A percentile compares a stretch with the other conserved stretches of the same genome.
Evolutionary conservation across 768 basidiomycete genomes (phyloP).

Genomic region (Pulveroboletus ravenelii): DNA sequence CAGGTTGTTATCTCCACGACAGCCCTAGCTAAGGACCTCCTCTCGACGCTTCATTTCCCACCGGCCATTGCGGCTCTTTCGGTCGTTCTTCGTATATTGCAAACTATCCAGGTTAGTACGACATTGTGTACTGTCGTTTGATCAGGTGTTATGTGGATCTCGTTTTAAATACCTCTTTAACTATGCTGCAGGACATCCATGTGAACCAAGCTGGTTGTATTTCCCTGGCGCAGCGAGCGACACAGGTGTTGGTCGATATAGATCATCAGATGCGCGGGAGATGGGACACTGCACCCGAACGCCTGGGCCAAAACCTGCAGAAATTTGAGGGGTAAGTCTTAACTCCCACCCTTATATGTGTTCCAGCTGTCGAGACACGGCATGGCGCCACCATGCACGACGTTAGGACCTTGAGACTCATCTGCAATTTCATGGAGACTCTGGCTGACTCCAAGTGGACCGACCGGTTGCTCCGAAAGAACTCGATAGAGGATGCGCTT

Average conservation of each 20-base stretch:
- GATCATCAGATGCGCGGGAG: constrained; percentile 42
- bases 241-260: constrained; percentile 40
- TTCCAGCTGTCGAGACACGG: background rate
- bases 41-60: constrained; percentile 37
- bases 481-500: constrained; percentile 38
- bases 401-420: constrained; percentile 35
- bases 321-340: constrained; percentile 38
- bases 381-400: background rate
- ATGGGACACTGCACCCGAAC: constrained; percentile 40
- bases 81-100: constrained; percentile 39
- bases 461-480: constrained; percentile 37
- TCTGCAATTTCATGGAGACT: constrained; percentile 37
- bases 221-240: constrained; percentile 37
- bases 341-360: background rate
- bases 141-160: background rate
- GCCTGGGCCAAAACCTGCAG: constrained; percentile 36
- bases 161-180: background rate
- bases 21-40: constrained; percentile 28
- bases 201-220: constrained; percentile 38
- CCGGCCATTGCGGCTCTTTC: constrained; percentile 40
- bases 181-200: constrained; percentile 24
- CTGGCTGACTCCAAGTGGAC: constrained; percentile 40
- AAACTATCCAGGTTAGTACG: constrained; percentile 40
- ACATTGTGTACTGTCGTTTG: background rate
- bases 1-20: constrained; percentile 29